These are phyloP conservation scores for Chlamydomonas incerta DNA, from an alignment of 139 green algal genomes.

Conservation along the genomic window DNA sequence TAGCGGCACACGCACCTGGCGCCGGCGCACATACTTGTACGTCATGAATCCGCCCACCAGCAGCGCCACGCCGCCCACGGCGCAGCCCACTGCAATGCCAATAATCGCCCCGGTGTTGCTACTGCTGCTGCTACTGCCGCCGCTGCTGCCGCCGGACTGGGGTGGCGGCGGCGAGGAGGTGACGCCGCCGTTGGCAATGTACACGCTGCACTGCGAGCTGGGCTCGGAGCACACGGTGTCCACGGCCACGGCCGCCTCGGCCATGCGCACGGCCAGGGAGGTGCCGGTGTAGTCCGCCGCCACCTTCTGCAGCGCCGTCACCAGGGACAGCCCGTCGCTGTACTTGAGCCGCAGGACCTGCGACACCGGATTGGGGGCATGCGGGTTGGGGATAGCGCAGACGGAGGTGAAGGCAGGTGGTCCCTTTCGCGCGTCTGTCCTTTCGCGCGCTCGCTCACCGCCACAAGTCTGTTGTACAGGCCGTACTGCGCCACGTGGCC, in stretches of 20 bases:
- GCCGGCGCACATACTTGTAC: neutral
- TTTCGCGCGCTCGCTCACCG: too few species aligned
- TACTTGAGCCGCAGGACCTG: neutral
- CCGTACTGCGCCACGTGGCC: conserved; percentile 17
- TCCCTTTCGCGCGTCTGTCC: too few species aligned
- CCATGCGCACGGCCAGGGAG: neutral
- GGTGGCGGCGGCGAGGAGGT: neutral
- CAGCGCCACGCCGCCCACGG: neutral
- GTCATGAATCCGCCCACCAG: neutral
- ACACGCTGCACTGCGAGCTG: neutral
- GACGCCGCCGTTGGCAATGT: too few species aligned
- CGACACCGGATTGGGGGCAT: neutral
- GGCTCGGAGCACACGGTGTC: conserved; percentile 1
- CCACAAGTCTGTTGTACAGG: neutral
- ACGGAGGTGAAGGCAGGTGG: too few species aligned
- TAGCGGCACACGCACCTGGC: neutral
- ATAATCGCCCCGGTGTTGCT: neutral
- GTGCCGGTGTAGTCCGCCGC: neutral
- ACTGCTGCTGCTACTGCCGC: neutral
- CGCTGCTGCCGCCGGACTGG: neutral
- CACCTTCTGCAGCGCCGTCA: neutral
- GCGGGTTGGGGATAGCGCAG: neutral
- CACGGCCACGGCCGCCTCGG: neutral
- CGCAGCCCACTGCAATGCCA: conserved; percentile 1
- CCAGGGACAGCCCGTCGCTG: neutral